phyloP scores from a whole-genome alignment of 305 asterid genomes.

The Ruellia speciosa region DNA sequence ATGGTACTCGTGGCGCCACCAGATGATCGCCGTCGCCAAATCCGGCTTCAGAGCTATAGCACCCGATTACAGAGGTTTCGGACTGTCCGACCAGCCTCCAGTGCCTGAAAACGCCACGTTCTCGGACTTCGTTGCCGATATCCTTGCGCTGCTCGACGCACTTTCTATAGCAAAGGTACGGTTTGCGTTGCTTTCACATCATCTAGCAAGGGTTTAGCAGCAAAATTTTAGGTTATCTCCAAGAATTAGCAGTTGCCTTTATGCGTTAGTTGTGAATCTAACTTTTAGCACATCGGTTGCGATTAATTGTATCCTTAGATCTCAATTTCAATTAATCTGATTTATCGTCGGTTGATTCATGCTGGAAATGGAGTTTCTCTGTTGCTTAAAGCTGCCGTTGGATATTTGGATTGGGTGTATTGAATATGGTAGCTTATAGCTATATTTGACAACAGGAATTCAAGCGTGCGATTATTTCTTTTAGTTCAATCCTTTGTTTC shows the following conservation, averaged over 20 bases:
- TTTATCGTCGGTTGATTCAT: no score
- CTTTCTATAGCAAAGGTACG: constrained; percentile 27
- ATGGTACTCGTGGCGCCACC: constrained; percentile 66
- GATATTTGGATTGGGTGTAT: no score
- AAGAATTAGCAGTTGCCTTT: background rate
- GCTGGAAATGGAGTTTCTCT: no score
- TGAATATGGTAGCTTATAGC: no score
- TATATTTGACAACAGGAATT: no score
- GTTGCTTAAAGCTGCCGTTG: no score
- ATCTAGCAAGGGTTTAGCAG: background rate
- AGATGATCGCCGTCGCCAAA: constrained; percentile 41
- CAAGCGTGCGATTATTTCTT: no score
- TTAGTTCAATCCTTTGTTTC: no score
- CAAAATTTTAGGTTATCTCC: background rate
- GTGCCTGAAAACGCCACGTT: constrained; percentile 33
- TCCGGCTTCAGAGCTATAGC: constrained; percentile 49
- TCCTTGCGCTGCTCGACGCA: constrained; percentile 35
- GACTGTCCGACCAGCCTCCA: constrained; percentile 39
- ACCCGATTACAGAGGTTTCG: constrained; percentile 57
- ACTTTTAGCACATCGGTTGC: no score
- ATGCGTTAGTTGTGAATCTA: no score
- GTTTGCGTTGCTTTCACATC: background rate
- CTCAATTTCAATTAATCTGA: no score
- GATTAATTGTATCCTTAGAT: no score
- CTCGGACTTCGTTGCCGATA: constrained; percentile 37